Evolutionary conservation across 2,329 filamentous ascomycete species (phyloP).

Genomic region (Venturiaceae sp.): DNA sequence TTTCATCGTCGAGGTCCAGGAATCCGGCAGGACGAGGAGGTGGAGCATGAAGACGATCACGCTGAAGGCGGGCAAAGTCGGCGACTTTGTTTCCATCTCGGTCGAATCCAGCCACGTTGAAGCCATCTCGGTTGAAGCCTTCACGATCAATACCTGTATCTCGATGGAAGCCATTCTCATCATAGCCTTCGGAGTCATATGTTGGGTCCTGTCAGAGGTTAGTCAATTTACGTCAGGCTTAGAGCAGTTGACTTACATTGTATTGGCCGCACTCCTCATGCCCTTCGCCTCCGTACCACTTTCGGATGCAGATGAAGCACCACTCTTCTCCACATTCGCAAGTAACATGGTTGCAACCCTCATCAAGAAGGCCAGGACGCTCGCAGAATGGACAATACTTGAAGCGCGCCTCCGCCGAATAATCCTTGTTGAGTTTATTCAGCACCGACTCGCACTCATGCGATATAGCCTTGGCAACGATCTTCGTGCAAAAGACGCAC

Average conservation of each 20-base stretch:
- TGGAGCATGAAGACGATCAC: neutral
- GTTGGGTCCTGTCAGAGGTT: constrained; percentile 9
- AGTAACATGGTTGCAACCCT: constrained; percentile 25
- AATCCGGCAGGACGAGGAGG: neutral
- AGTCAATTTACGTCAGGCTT: neutral
- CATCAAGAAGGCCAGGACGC: constrained; percentile 17
- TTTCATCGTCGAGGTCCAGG: neutral
- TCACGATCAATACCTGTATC: constrained; percentile 18
- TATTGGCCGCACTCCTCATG: constrained; percentile 22
- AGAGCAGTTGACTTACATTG: constrained; percentile 8
- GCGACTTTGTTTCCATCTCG: neutral
- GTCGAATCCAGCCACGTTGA: neutral
- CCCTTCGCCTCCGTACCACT: constrained; percentile 18
- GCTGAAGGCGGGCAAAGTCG: neutral
- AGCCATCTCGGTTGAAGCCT: constrained; percentile 13
- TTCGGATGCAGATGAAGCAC: constrained; percentile 20
- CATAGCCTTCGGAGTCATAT: constrained; percentile 22
- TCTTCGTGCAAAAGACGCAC: neutral
- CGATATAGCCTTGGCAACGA: neutral
- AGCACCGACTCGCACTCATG: neutral
- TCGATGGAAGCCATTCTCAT: constrained; percentile 21
- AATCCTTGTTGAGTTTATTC: constrained; percentile 14
- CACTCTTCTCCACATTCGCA: constrained; percentile 19
- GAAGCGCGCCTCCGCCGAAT: constrained; percentile 17
- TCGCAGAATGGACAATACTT: constrained; percentile 19